A percentile compares a stretch with the other conserved stretches of the same genome.
phyloP scores from a whole-genome alignment of 176 grass and related monocot genomes.

The Luzula sylvatica region DNA sequence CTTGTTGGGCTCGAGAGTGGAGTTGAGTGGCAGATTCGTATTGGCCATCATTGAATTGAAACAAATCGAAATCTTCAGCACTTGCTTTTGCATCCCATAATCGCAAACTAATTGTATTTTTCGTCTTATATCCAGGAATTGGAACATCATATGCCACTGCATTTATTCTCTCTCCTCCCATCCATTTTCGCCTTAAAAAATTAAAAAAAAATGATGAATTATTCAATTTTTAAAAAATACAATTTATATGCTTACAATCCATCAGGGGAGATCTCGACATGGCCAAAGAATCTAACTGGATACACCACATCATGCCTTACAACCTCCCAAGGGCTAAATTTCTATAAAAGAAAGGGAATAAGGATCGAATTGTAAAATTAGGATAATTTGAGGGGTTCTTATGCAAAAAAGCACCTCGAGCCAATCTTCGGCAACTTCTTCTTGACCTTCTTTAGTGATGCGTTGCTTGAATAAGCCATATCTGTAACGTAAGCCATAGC shows the following conservation, averaged over 20 bases:
- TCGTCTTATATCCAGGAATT: conserved; percentile 97
- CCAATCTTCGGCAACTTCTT: conserved; percentile 96
- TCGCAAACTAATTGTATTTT: conserved; percentile 88
- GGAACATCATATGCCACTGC: conserved; percentile 94
- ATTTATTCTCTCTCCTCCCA: conserved; percentile 67
- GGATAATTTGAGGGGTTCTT: conserved; percentile 7
- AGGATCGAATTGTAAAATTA: background rate
- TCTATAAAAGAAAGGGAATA: conserved; percentile 39
- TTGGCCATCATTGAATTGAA: conserved; percentile 86
- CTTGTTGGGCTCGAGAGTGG: conserved; percentile 87
- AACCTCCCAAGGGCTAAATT: conserved; percentile 97
- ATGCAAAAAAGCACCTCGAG: conserved; percentile 56
- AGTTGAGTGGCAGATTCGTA: conserved; percentile 78
- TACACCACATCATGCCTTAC: conserved; percentile 84
- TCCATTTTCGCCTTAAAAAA: conserved; percentile 59
- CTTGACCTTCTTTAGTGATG: conserved; percentile 65
- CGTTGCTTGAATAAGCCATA: conserved; percentile 75
- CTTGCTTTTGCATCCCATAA: conserved; percentile 89
- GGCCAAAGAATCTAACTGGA: conserved; percentile 88
- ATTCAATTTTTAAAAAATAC: conserved; percentile 3
- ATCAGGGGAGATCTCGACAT: conserved; percentile 58
- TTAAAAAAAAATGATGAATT: conserved; percentile 13
- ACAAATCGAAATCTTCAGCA: conserved; percentile 87
- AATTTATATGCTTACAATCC: conserved; percentile 62
- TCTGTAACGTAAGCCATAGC: conserved; percentile 89